phyloP scores from a whole-genome alignment of 1,284 basidiomycete species.

The Porogramme epimiltina region DNA sequence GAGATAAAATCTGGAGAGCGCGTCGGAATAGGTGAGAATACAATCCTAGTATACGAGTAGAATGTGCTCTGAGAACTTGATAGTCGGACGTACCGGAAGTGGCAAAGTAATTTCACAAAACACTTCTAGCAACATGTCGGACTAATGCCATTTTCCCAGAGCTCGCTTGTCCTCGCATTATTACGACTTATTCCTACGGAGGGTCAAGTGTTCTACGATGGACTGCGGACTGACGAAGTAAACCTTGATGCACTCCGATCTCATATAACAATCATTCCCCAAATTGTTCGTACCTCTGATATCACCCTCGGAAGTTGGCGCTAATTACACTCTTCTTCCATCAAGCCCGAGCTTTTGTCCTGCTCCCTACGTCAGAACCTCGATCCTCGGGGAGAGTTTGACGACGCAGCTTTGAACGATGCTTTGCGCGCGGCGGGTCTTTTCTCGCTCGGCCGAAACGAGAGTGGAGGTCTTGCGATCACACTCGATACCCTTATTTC shows the following conservation, averaged over 20 bases:
- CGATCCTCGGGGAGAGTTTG: slow-evolving; percentile 52
- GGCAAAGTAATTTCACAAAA: slow-evolving; percentile 52
- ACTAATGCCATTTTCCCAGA: slow-evolving; percentile 26
- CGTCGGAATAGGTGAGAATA: slow-evolving; percentile 44
- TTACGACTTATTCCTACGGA: slow-evolving; percentile 50
- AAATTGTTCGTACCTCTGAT: slow-evolving; percentile 28
- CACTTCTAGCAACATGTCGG: slow-evolving; percentile 39
- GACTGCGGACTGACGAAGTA: slow-evolving; percentile 37
- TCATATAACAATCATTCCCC: slow-evolving; percentile 51
- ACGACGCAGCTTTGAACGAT: slow-evolving; percentile 43
- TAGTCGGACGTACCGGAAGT: slow-evolving; percentile 72
- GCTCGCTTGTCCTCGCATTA: slow-evolving; percentile 45
- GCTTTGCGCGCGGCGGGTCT: slow-evolving; percentile 35
- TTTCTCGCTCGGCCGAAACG: slow-evolving; percentile 28
- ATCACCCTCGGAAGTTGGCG: background rate
- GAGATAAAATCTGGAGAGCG: slow-evolving; percentile 53
- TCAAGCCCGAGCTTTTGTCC: slow-evolving; percentile 44
- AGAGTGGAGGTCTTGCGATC: slow-evolving; percentile 31
- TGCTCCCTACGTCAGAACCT: slow-evolving; percentile 38
- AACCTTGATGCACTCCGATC: slow-evolving; percentile 64
- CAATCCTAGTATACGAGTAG: too few relatives aligned
- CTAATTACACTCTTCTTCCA: background rate
- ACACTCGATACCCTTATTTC: slow-evolving; percentile 37
- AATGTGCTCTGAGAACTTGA: too few relatives aligned
- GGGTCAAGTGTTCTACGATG: slow-evolving; percentile 44